Base-by-base conservation (phyloP, 176 grass and related monocot species). In the Themeda triandra region DNA sequence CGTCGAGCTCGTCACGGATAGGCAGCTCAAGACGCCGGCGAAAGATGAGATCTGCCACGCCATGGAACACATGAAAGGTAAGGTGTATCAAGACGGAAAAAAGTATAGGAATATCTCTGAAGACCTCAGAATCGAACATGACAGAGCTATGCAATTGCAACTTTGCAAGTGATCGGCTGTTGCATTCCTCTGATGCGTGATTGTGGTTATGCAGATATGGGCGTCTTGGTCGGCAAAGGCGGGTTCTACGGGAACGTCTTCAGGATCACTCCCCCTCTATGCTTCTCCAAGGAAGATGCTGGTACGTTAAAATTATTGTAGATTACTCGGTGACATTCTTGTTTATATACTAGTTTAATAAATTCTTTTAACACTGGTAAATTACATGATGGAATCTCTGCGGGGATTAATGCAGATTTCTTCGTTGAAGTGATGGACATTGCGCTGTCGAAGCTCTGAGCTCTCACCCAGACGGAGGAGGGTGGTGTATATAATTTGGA, bases 211-310 rank as follows among this genome's bases (percentile, higher is more conserved):
- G 75, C 86, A 99, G 96, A 99, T 1, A 92, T 96, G 91, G 96
- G 93, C 53, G 96, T 99, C 23, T 58, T 99, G 86, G 91, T 99
- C 11, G 96, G 96, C 15, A 99, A 99, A 84, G 96, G 96, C 24
- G 96, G 96, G 0, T 94, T 96, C n/a, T 88, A 96, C 58, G 96
- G 93, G 10, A 99, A 99, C 89, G 96, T 99, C 25, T 99, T 96
- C 89, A 92, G 96, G 92, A 91, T 99, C 71, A 96, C 96, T 49
- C 96, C 96, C 37, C 91, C 96, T 23, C 84, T 99, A 0, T 99
- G 96, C 79, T 96, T 99, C 91, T 94, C 88, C 76, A 96, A 92
- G 78, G 89, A 99, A 77, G 96, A 99, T 79, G 89, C 96, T 13
- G 96, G 96, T 95, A 82, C 30, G 46, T 15, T 69, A 4, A 39